phyloP scores from a whole-genome alignment of 2,329 filamentous ascomycete genomes.

The Neocatenulostroma microsporum region DNA sequence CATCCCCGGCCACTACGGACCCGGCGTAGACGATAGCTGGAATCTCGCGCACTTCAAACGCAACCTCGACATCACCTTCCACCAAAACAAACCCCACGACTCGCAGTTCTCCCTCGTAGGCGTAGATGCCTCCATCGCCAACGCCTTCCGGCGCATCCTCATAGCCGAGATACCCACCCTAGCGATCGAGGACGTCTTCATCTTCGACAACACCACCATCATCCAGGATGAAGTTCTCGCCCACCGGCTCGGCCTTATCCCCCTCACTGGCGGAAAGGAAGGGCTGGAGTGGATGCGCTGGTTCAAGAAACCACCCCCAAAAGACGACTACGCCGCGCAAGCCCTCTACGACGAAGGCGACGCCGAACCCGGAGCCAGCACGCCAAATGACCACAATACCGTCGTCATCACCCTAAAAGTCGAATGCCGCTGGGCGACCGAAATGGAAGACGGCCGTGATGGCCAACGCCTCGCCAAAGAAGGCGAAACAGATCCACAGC shows the following conservation, averaged over 20 bases:
- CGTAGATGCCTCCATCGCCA: constrained; percentile 85
- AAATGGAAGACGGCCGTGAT: constrained; percentile 34
- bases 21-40: constrained; percentile 80
- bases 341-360: constrained; percentile 33
- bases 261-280: constrained; percentile 69
- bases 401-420: constrained; percentile 69
- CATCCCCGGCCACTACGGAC: constrained; percentile 76
- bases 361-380: constrained; percentile 36
- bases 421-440: constrained; percentile 68
- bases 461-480: constrained; percentile 49
- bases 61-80: constrained; percentile 68
- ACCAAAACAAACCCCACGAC: constrained; percentile 70
- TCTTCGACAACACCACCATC: constrained; percentile 94
- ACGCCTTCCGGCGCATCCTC: constrained; percentile 93
- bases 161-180: constrained; percentile 90
- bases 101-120: constrained; percentile 86
- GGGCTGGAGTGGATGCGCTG: constrained; percentile 77
- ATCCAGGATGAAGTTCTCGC: constrained; percentile 97
- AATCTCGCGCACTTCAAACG: constrained; percentile 64
- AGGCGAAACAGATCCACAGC: constrained; percentile 69
- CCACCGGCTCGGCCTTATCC: constrained; percentile 81
- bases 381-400: constrained; percentile 73
- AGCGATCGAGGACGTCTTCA: constrained; percentile 87
- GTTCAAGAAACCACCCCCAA: constrained; percentile 60
- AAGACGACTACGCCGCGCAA: constrained; percentile 48